Percentiles rank a stretch among this genome's conserved stretches.
These are phyloP conservation scores for Ustilago loliicola DNA, from an alignment of 1,284 basidiomycete species.

Conservation along the genomic window DNA sequence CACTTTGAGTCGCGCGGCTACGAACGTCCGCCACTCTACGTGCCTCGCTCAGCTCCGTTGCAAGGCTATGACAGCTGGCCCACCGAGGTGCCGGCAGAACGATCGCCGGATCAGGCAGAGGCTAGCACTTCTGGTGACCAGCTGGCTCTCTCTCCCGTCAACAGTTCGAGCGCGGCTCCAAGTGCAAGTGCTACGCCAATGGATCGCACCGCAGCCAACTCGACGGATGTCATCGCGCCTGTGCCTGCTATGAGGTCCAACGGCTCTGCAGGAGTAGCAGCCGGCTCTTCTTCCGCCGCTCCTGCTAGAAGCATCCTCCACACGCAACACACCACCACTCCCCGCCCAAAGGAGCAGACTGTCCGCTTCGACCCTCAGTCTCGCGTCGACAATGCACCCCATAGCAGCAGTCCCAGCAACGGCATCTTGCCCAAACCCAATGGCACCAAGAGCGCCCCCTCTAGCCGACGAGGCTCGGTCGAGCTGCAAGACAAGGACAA, in stretches of 20 bases:
- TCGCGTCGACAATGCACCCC: conserved; percentile 30
- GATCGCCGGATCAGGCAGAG: background rate
- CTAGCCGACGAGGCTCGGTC: conserved; percentile 34
- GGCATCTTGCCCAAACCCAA: conserved; percentile 3
- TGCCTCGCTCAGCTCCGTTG: conserved; percentile 45
- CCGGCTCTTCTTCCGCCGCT: conserved; percentile 5
- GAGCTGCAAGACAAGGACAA: conserved; percentile 33
- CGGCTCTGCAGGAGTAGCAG: background rate
- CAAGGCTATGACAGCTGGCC: conserved; percentile 50
- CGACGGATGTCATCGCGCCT: background rate
- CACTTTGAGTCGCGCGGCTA: conserved; percentile 42
- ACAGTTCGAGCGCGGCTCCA: conserved; percentile 20
- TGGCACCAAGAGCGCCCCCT: conserved; percentile 27
- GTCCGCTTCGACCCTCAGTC: conserved; percentile 51
- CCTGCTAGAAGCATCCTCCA: conserved; percentile 41
- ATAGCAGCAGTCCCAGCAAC: background rate
- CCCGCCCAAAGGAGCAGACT: conserved; percentile 37
- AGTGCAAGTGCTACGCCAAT: conserved; percentile 12
- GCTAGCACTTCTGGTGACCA: background rate
- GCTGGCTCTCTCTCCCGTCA: background rate
- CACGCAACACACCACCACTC: conserved; percentile 14
- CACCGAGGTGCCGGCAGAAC: conserved; percentile 14
- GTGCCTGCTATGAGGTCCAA: background rate
- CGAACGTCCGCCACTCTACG: conserved; percentile 47
- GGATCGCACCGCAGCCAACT: conserved; percentile 30